phyloP scores from a whole-genome alignment of 2,329 filamentous ascomycete genomes.

The Zymoseptoria tritici region DNA sequence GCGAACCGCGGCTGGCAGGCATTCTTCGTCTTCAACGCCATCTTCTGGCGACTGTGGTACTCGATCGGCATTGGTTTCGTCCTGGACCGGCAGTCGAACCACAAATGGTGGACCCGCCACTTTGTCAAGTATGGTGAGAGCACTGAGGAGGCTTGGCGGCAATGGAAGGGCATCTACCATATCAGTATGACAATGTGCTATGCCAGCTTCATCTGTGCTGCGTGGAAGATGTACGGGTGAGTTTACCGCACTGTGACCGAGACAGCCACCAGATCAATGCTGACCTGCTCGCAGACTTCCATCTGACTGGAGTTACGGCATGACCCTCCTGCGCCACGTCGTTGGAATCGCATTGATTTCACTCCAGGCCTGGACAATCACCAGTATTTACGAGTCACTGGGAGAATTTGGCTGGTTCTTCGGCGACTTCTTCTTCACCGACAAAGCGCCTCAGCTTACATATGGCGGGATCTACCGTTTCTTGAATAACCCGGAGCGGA shows the following conservation, averaged over 20 bases:
- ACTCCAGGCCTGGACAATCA: conserved; percentile 84
- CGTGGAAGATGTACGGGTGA: conserved; percentile 83
- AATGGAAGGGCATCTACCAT: conserved; percentile 96
- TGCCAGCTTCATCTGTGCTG: conserved; percentile 77
- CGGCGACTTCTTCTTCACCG: conserved; percentile 98
- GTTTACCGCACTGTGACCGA: background rate
- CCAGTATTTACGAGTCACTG: conserved; percentile 89
- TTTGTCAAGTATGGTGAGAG: conserved; percentile 95
- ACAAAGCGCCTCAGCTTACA: conserved; percentile 77
- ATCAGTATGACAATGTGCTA: conserved; percentile 88
- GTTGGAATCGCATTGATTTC: conserved; percentile 72
- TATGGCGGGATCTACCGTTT: conserved; percentile 98
- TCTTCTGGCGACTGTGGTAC: conserved; percentile 85
- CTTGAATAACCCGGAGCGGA: conserved; percentile 91
- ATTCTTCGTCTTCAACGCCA: conserved; percentile 73
- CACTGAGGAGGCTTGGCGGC: conserved; percentile 84
- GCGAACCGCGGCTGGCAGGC: conserved; percentile 67
- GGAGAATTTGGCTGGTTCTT: conserved; percentile 99
- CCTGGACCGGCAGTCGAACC: conserved; percentile 75
- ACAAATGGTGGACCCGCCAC: conserved; percentile 93
- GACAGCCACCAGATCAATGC: background rate
- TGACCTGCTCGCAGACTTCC: conserved; percentile 48
- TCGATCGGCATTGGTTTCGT: conserved; percentile 79
- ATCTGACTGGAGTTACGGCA: conserved; percentile 76
- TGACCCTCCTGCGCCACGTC: conserved; percentile 79